These are phyloP conservation scores for Isatis tinctoria DNA, from an alignment of 345 rosid species.

Conservation along the genomic window DNA sequence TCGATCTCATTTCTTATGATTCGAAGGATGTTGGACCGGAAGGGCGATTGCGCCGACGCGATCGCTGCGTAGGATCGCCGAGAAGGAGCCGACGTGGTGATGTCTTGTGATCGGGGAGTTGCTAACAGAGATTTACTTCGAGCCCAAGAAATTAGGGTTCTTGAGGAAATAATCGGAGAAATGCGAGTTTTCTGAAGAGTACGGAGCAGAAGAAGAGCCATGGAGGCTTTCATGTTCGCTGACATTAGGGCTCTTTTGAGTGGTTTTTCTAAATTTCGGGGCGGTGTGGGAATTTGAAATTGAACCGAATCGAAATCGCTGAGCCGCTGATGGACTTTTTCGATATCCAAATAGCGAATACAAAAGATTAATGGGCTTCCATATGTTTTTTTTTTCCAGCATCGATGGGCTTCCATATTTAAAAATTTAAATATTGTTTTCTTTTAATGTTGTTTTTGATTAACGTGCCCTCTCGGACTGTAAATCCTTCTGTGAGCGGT, in stretches of 20 bases:
- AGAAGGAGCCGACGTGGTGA: conserved; percentile 7
- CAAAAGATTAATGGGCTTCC: not conserved
- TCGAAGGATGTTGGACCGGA: conserved; percentile 61
- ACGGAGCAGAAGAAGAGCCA: conserved; percentile 33
- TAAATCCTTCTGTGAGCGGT: too few relatives aligned
- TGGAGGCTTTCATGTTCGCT: conserved; percentile 14
- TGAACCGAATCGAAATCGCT: not conserved
- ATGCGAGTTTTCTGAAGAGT: conserved; percentile 13
- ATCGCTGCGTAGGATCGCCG: conserved; percentile 23
- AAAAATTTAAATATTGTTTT: not conserved
- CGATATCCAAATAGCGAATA: not conserved
- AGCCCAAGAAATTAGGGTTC: conserved; percentile 10
- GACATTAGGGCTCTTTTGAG: conserved; percentile 19
- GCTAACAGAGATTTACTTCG: conserved; percentile 10
- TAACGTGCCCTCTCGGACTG: too few relatives aligned
- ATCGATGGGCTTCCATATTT: too few relatives aligned
- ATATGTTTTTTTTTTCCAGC: too few relatives aligned
- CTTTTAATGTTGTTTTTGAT: too few relatives aligned
- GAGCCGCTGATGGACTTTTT: not conserved
- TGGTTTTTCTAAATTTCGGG: not conserved
- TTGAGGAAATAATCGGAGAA: not conserved
- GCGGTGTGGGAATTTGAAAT: not conserved
- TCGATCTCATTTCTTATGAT: conserved; percentile 57
- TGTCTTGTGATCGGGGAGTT: conserved; percentile 7
- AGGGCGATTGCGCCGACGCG: conserved; percentile 36